These are phyloP conservation scores for Hordeum vulgare DNA, from an alignment of 176 grass and related monocot species.

Conservation along the genomic window DNA sequence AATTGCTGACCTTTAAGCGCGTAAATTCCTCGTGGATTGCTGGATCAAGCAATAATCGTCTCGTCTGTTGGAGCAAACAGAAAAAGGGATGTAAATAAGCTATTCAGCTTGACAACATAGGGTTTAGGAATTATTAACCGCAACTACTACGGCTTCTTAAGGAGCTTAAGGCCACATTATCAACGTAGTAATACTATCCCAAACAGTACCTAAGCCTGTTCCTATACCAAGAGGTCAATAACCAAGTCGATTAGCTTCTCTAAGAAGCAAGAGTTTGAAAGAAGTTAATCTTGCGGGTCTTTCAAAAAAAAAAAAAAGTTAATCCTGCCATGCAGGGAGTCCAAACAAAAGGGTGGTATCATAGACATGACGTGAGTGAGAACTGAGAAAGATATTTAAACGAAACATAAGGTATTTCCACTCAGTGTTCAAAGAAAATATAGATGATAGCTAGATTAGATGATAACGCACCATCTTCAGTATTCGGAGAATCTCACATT, in stretches of 20 bases:
- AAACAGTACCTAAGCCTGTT: neutral
- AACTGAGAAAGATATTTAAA: neutral
- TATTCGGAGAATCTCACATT: neutral
- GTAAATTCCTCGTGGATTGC: slow-evolving; percentile 99
- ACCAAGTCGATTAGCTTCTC: neutral
- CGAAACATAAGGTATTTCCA: neutral
- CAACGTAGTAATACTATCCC: neutral
- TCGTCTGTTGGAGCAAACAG: slow-evolving; percentile 58
- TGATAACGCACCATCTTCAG: neutral
- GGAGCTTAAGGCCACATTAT: neutral
- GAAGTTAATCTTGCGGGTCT: neutral
- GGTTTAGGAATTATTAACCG: neutral
- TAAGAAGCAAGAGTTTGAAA: neutral
- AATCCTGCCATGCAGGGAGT: neutral
- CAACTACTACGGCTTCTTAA: neutral
- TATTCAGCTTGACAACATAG: neutral
- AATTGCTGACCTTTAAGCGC: slow-evolving; percentile 61
- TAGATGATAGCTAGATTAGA: neutral
- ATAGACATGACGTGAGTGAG: neutral
- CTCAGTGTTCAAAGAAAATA: neutral
- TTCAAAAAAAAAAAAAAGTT: too few species aligned
- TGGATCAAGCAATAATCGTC: slow-evolving; percentile 93
- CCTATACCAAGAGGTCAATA: neutral
- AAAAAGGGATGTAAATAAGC: slow-evolving; percentile 5
- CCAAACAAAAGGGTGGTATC: neutral